Conservation (phyloP, 768 basidiomycete genomes). For the Rhizopogon sp. region DNA sequence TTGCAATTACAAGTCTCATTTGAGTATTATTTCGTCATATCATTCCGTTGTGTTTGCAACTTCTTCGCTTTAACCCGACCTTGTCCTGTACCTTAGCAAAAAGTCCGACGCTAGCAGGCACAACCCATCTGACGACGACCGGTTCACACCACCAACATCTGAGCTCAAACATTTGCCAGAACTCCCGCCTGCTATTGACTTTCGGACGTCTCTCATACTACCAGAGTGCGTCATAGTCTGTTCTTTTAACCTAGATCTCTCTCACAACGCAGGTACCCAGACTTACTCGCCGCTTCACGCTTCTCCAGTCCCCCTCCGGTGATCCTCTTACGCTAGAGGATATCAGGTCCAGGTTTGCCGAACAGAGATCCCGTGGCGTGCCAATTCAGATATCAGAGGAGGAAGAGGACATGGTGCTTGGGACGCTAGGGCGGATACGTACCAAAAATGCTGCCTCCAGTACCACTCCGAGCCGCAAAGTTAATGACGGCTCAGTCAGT, state of each 20-base stretch:
- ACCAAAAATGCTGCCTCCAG: slow-evolving; percentile 25
- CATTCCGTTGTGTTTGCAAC: slow-evolving; percentile 19
- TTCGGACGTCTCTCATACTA: slow-evolving; percentile 82
- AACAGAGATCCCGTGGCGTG: slow-evolving; percentile 68
- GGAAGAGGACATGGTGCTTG: slow-evolving; percentile 81
- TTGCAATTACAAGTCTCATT: slow-evolving; percentile 18
- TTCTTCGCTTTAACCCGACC: slow-evolving; percentile 14
- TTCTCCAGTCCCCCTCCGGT: slow-evolving; percentile 65
- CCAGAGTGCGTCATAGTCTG: slow-evolving; percentile 60
- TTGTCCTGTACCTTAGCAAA: slow-evolving; percentile 46
- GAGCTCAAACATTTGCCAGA: slow-evolving; percentile 42
- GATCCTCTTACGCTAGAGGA: slow-evolving; percentile 62
- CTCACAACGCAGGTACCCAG: slow-evolving; percentile 34
- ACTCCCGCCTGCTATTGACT: slow-evolving; percentile 67
- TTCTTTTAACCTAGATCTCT: slow-evolving; percentile 9
- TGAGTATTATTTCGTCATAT: slow-evolving; percentile 13
- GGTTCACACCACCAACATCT: slow-evolving; percentile 24
- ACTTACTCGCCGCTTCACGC: slow-evolving; percentile 76
- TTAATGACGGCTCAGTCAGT: slow-evolving; percentile 13
- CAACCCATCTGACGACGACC: slow-evolving; percentile 32
- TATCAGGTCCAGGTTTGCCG: slow-evolving; percentile 62
- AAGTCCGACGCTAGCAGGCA: slow-evolving; percentile 64
- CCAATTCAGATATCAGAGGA: slow-evolving; percentile 70
- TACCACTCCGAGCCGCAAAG: slow-evolving; percentile 9
- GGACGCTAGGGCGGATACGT: slow-evolving; percentile 57